Evolutionary conservation across 2,329 filamentous ascomycete genomes (phyloP).

Genomic region (Paecilomyces niveus): DNA sequence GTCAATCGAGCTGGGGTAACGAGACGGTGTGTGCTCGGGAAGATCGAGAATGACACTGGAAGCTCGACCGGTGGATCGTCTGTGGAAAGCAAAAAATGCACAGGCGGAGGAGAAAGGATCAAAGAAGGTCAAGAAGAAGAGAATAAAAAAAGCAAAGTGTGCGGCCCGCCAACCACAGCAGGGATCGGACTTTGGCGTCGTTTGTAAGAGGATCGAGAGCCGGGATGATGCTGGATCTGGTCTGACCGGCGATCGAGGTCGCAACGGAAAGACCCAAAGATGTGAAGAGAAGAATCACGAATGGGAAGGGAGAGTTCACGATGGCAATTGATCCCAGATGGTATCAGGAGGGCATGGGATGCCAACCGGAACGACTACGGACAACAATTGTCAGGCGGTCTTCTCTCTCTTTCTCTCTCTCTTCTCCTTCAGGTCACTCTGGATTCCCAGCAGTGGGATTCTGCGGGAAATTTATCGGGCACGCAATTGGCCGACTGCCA

Average conservation of each 20-base stretch:
- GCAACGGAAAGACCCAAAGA: background rate
- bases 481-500: background rate
- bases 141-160: background rate
- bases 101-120: background rate
- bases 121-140: background rate
- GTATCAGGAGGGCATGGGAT: background rate
- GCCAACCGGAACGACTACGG: background rate
- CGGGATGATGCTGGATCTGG: conserved; percentile 15
- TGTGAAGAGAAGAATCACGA: background rate
- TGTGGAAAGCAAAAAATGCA: background rate
- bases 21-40: too few relatives aligned
- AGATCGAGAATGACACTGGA: too few relatives aligned
- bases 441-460: background rate
- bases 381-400: background rate
- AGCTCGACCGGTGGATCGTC: too few relatives aligned
- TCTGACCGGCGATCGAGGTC: conserved; percentile 5
- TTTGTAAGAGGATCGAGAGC: background rate
- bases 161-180: background rate
- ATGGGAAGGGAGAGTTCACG: background rate
- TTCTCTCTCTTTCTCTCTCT: background rate
- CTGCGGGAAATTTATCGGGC: background rate
- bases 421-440: too few relatives aligned
- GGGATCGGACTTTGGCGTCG: background rate
- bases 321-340: background rate
- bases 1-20: too few relatives aligned